phyloP scores from a whole-genome alignment of 139 green algal species.

The Raphidocelis subcapitata region DNA sequence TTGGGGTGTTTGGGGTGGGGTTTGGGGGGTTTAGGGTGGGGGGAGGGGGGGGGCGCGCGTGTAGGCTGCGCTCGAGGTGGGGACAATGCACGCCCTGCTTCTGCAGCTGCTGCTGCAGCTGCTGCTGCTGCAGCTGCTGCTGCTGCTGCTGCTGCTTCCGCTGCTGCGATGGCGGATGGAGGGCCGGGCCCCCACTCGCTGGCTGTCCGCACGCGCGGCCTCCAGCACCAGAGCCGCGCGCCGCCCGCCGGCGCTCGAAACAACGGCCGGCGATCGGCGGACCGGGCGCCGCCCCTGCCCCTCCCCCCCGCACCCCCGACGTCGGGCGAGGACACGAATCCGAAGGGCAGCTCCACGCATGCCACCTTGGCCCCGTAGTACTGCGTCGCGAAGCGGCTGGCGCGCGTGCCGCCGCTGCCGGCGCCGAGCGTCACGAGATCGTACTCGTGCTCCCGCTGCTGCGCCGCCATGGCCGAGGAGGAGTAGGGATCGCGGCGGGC shows the following conservation, averaged over 20 bases:
- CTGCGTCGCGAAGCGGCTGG: constrained; percentile 59
- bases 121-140: too few relatives aligned
- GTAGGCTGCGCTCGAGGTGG: too few relatives aligned
- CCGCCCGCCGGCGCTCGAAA: too few relatives aligned
- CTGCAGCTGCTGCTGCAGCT: too few relatives aligned
- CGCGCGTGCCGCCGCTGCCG: constrained; percentile 74
- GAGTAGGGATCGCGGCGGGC: not conserved
- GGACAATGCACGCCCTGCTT: too few relatives aligned
- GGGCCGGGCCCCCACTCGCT: too few relatives aligned
- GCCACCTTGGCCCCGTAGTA: constrained; percentile 83
- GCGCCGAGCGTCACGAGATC: constrained; percentile 85
- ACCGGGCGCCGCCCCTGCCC: too few relatives aligned
- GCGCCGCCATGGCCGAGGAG: not conserved
- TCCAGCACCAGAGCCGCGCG: too few relatives aligned
- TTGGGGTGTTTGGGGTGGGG: not conserved
- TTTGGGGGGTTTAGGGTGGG: not conserved
- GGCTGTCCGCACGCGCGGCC: too few relatives aligned
- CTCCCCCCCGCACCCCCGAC: constrained; percentile 87
- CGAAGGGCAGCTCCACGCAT: constrained; percentile 91
- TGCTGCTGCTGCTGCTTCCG: too few relatives aligned
- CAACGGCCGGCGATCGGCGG: too few relatives aligned
- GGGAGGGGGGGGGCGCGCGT: not conserved
- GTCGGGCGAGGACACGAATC: constrained; percentile 68
- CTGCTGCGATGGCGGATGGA: too few relatives aligned
- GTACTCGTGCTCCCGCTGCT: constrained; percentile 59